These are phyloP conservation scores for Boeremia lycopersici DNA, from an alignment of 2,329 filamentous ascomycete genomes.

Conservation along the genomic window DNA sequence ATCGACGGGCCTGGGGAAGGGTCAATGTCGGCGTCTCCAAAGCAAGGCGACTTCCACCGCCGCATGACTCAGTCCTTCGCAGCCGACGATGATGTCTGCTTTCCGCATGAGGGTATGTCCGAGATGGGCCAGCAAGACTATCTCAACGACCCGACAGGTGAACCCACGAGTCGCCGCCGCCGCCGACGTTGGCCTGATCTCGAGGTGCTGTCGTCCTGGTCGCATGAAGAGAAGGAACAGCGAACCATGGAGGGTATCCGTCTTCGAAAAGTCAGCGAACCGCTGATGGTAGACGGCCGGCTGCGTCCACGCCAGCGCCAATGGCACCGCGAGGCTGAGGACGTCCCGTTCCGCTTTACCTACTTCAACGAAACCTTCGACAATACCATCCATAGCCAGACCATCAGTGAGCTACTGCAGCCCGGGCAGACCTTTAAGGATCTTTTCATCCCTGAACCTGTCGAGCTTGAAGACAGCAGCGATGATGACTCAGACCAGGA, in stretches of 20 bases:
- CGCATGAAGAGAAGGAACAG: slow-evolving; percentile 84
- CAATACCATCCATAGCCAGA: slow-evolving; percentile 94
- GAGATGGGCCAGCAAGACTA: slow-evolving; percentile 81
- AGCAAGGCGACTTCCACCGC: slow-evolving; percentile 35
- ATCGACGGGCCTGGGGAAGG: slow-evolving; percentile 63
- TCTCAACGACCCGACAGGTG: slow-evolving; percentile 53
- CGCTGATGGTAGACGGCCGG: slow-evolving; percentile 87
- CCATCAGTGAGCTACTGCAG: slow-evolving; percentile 89
- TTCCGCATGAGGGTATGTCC: slow-evolving; percentile 78
- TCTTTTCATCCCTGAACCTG: slow-evolving; percentile 87
- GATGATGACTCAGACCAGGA: slow-evolving; percentile 69
- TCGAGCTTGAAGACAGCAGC: slow-evolving; percentile 65
- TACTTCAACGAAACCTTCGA: slow-evolving; percentile 99
- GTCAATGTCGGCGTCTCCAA: slow-evolving; percentile 32
- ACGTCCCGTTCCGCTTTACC: slow-evolving; percentile 91
- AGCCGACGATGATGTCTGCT: slow-evolving; percentile 91
- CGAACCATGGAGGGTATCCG: slow-evolving; percentile 77
- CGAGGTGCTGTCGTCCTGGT: slow-evolving; percentile 85
- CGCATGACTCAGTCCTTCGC: slow-evolving; percentile 54
- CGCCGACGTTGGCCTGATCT: slow-evolving; percentile 83
- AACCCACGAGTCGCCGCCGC: slow-evolving; percentile 52
- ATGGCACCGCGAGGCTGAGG: slow-evolving; percentile 89
- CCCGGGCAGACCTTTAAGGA: slow-evolving; percentile 83
- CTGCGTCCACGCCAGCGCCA: slow-evolving; percentile 76
- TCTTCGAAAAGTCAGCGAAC: slow-evolving; percentile 91